Conservation (phyloP, 2,329 filamentous ascomycete genomes). For the Beauveria medogensis region DNA sequence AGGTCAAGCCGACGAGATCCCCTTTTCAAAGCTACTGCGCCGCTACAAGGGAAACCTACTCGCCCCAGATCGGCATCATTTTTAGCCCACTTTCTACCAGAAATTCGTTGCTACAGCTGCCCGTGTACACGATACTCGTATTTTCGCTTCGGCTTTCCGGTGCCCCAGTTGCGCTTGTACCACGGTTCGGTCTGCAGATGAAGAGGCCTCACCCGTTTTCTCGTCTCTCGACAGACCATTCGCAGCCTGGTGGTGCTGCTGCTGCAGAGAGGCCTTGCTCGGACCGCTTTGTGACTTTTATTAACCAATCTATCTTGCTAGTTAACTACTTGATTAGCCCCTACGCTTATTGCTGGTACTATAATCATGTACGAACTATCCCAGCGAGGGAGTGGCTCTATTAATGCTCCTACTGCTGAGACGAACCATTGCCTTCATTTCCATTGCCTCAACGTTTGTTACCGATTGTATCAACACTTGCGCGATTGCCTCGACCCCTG, state of each 20-base stretch:
- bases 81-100: too few species aligned
- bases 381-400: conserved; percentile 3
- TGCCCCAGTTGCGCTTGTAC: too few species aligned
- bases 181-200: neutral
- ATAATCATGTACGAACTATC: conserved; percentile 6
- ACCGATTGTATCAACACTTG: neutral
- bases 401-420: neutral
- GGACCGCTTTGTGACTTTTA: neutral
- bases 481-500: neutral
- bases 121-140: too few species aligned
- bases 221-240: neutral
- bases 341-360: neutral
- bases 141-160: too few species aligned
- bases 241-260: too few species aligned
- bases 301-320: neutral
- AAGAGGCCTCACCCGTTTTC: neutral
- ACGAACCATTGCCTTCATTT: neutral
- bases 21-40: neutral
- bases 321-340: neutral
- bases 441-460: neutral
- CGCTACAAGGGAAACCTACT: too few species aligned
- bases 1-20: neutral
- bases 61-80: too few species aligned
- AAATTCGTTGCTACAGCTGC: too few species aligned
- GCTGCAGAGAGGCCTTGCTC: neutral